A percentile compares a stretch with the other conserved stretches of the same genome.
These are phyloP conservation scores for Podochytrium sp. DNA, from an alignment of 192 early-diverging fungal species.

Conservation along the genomic window DNA sequence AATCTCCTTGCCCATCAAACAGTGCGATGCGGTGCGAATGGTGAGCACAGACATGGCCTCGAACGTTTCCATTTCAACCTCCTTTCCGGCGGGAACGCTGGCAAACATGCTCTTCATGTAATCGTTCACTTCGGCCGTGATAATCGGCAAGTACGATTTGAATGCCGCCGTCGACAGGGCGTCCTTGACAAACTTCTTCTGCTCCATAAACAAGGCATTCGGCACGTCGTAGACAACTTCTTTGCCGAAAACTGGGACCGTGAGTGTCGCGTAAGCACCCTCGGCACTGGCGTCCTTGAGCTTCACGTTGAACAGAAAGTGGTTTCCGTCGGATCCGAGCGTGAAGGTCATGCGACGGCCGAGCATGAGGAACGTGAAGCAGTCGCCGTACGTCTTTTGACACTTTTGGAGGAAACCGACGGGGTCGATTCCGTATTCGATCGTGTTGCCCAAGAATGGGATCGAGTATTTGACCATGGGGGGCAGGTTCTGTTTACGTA, in stretches of 20 bases:
- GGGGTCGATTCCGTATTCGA: constrained; percentile 87
- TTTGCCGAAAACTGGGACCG: constrained; percentile 91
- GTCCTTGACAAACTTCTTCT: constrained; percentile 98
- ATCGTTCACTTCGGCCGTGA: constrained; percentile 77
- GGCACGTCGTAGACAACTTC: constrained; percentile 97
- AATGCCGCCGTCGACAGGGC: constrained; percentile 87
- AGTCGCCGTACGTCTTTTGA: constrained; percentile 85
- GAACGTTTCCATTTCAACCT: constrained; percentile 65
- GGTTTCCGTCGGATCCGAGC: constrained; percentile 89
- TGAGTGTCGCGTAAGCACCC: constrained; percentile 90
- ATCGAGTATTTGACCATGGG: constrained; percentile 67
- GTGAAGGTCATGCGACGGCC: constrained; percentile 88
- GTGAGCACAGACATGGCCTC: constrained; percentile 85
- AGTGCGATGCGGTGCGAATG: constrained; percentile 92
- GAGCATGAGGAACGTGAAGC: constrained; percentile 92
- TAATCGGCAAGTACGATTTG: constrained; percentile 84
- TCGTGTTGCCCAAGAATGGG: constrained; percentile 87
- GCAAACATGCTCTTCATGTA: constrained; percentile 65
- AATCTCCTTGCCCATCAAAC: constrained; percentile 94
- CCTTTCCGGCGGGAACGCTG: constrained; percentile 52
- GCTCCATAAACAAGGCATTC: constrained; percentile 94
- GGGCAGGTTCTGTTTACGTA: constrained; percentile 31
- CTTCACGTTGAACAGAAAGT: constrained; percentile 96
- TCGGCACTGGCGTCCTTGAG: constrained; percentile 85
- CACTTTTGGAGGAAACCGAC: constrained; percentile 84